Conservation (phyloP, 345 rosid genomes). For the Pistacia integerrima region DNA sequence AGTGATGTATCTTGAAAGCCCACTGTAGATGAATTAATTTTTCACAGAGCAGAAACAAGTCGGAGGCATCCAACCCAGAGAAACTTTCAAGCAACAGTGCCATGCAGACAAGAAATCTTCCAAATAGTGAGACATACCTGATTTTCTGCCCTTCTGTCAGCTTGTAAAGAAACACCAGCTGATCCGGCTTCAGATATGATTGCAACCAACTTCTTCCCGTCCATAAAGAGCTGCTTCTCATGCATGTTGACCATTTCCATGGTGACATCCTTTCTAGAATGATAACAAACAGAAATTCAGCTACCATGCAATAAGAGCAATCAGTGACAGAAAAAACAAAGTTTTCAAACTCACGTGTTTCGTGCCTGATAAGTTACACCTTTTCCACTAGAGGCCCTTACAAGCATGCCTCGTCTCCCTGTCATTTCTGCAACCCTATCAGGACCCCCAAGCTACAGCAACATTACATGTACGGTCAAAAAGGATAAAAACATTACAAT, state of each 20-base stretch:
- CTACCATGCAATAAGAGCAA: slow-evolving; percentile 12
- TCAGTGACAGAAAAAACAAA: neutral
- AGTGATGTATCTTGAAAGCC: slow-evolving; percentile 4
- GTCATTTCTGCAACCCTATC: slow-evolving; percentile 97
- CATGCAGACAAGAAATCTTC: neutral
- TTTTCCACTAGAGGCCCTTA: slow-evolving; percentile 88
- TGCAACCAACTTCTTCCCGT: slow-evolving; percentile 90
- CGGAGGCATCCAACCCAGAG: slow-evolving; percentile 6
- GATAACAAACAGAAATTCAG: slow-evolving; percentile 28
- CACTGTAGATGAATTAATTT: neutral
- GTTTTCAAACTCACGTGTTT: slow-evolving; percentile 68
- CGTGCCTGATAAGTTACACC: slow-evolving; percentile 98
- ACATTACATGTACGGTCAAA: slow-evolving; percentile 19
- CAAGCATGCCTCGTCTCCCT: slow-evolving; percentile 99
- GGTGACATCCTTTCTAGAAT: slow-evolving; percentile 80
- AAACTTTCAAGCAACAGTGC: neutral
- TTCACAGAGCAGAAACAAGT: neutral
- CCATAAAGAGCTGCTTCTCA: slow-evolving; percentile 98
- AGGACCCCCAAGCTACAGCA: slow-evolving; percentile 96
- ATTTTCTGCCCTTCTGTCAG: slow-evolving; percentile 91
- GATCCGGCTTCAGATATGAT: slow-evolving; percentile 99
- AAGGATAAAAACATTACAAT: slow-evolving; percentile 13
- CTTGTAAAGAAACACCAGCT: slow-evolving; percentile 98
- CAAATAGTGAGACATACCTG: slow-evolving; percentile 52
- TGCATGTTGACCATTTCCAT: slow-evolving; percentile 99